These are phyloP conservation scores for Nemania abortiva DNA, from an alignment of 2,329 filamentous ascomycete species.

Conservation along the genomic window DNA sequence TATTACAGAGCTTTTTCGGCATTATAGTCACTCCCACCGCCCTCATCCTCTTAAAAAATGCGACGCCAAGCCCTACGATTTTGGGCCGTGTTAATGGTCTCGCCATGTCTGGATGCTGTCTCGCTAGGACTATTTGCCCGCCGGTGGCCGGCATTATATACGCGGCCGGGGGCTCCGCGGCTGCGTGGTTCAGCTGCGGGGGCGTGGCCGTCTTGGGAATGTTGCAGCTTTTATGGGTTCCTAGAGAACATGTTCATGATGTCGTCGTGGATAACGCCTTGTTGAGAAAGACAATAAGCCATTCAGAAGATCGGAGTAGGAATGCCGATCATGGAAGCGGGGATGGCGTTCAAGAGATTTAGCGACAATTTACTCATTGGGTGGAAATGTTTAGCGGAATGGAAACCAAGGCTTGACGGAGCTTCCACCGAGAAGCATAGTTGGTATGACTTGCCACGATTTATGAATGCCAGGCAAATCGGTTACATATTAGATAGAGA, in stretches of 20 bases:
- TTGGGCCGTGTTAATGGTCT: conserved; percentile 79
- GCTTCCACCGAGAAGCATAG: not conserved
- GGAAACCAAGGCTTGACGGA: not conserved
- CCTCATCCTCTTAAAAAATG: conserved; percentile 79
- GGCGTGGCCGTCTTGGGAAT: conserved; percentile 48
- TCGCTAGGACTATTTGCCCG: conserved; percentile 76
- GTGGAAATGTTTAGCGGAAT: not conserved
- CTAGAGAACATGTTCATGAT: conserved; percentile 45
- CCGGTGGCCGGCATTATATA: conserved; percentile 77
- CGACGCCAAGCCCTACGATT: conserved; percentile 70
- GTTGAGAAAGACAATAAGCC: conserved; percentile 37
- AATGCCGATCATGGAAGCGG: conserved; percentile 12
- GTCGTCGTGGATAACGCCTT: conserved; percentile 39
- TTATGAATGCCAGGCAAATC: not conserved
- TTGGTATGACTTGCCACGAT: not conserved
- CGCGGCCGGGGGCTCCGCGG: conserved; percentile 64
- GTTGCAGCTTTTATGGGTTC: conserved; percentile 51
- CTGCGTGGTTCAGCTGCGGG: conserved; percentile 57
- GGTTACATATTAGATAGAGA: conserved; percentile 6
- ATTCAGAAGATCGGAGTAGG: conserved; percentile 30
- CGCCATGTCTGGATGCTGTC: conserved; percentile 78
- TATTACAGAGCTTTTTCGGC: conserved; percentile 74
- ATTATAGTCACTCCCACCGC: conserved; percentile 77
- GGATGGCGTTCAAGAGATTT: conserved; percentile 3
- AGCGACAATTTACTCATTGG: not conserved